Percentiles rank a stretch among this genome's conserved stretches.
Conservation (phyloP, 2,329 filamentous ascomycete genomes). For the Ophiostoma novo-ulmi region DNA sequence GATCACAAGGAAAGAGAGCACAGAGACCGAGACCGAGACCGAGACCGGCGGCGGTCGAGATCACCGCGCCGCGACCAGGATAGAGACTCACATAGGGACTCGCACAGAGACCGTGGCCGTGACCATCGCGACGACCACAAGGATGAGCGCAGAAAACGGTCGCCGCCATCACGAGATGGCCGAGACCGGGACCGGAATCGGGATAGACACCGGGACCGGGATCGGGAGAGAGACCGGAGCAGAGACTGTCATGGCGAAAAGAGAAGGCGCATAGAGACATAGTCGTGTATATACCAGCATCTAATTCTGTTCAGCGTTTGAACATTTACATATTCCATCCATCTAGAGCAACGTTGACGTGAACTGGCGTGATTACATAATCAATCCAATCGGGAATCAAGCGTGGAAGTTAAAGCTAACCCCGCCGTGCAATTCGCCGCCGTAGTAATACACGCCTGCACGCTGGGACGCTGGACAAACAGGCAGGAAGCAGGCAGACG, state of each 20-base stretch:
- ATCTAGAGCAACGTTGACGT: neutral
- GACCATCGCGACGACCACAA: slow-evolving; percentile 32
- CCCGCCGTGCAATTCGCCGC: slow-evolving; percentile 10
- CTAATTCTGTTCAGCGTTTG: neutral
- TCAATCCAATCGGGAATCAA: neutral
- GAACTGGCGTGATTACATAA: neutral
- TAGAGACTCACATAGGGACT: neutral
- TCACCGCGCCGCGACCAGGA: slow-evolving; percentile 9
- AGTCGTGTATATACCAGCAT: slow-evolving; percentile 10
- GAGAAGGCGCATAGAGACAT: slow-evolving; percentile 49
- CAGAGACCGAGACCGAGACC: slow-evolving; percentile 24
- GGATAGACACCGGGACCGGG: slow-evolving; percentile 42
- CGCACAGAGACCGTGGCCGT: slow-evolving; percentile 29
- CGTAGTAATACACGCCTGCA: neutral
- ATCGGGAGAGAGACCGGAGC: slow-evolving; percentile 3
- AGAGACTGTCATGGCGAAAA: slow-evolving; percentile 47
- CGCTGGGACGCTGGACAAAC: neutral
- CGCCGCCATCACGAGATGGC: slow-evolving; percentile 49
- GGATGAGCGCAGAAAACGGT: slow-evolving; percentile 50
- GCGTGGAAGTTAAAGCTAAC: neutral
- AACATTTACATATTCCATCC: neutral
- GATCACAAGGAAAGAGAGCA: slow-evolving; percentile 17
- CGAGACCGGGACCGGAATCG: slow-evolving; percentile 38
- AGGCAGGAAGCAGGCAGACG: neutral
- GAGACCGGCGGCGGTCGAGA: neutral